Base-by-base conservation (phyloP, 164 flowering plant species). In the Vitis rupestris region DNA sequence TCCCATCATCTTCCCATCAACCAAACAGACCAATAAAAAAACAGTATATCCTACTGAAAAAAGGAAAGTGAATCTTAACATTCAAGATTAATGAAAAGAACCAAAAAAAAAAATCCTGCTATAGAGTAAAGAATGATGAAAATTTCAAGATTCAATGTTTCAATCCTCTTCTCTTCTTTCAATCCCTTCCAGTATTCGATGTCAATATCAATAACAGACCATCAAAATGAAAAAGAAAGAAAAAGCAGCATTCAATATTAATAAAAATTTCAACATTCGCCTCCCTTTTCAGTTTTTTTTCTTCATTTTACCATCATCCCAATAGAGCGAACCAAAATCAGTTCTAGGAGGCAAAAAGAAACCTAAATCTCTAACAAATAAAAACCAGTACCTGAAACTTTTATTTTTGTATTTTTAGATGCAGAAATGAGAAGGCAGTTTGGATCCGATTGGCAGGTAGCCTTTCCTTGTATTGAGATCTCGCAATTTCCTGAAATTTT, bases 401-500 rank as follows among this genome's bases (percentile, higher is more conserved):
- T 81, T 68, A 91, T 65, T 59, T 80, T 85, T 7, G 76, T 67
- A 10, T 69, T 69, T 60, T 58, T 67, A 6, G 80, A 61, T 2
- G 84, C 30, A 7, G 88, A 82, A 19, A 89, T 80, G 52, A 77
- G 72, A 56, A 89, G 78, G 56, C 69, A 66, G 27, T 79, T 75
- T 1, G 61, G 62, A 29, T 74, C 74, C 9, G 79, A 72, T 61
- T 84, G 65, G 63, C 69, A 78, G 6, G 59, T 71, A 78, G 80
- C 85, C 8, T 77, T 74, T 29, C 59, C 85, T 48, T 85, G 83
- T 8, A 89, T 76, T 17, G 70, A 70, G 27, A 87, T 84, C 71
- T 82, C 79, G 73, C 87, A 87, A 72, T 83, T 78, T 30, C 91
- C 91, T 87, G 82, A 59, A 59, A n/a, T 23, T 17, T 19, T 60